Percentiles rank a stretch among this genome's conserved stretches.
phyloP scores from a whole-genome alignment of 2,329 filamentous ascomycete species.

The Scedosporium dehoogii region DNA sequence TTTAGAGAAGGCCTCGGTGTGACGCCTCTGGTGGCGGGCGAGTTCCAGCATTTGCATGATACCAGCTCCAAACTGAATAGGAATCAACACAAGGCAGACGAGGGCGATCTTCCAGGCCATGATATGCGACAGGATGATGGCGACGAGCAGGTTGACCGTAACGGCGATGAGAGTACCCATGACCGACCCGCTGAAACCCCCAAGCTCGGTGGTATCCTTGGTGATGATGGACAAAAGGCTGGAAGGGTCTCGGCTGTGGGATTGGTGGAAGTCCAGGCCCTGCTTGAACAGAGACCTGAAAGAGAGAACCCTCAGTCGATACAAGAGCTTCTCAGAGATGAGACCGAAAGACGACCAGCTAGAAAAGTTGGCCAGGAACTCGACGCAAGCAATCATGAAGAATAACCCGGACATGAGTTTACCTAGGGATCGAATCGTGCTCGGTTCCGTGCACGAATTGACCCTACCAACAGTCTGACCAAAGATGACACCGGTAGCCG shows the following conservation, averaged over 20 bases:
- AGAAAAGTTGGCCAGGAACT: constrained; percentile 42
- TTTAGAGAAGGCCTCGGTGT: constrained; percentile 53
- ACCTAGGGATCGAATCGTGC: constrained; percentile 24
- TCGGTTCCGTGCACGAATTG: constrained; percentile 35
- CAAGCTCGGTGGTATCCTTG: constrained; percentile 56
- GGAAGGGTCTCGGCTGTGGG: constrained; percentile 49
- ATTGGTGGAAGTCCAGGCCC: constrained; percentile 62
- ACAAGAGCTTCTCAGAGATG: constrained; percentile 53
- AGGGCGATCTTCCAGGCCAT: constrained; percentile 69
- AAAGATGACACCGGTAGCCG: constrained; percentile 42
- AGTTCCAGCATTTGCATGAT: constrained; percentile 58
- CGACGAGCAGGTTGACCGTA: constrained; percentile 55
- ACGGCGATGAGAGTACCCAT: constrained; percentile 62
- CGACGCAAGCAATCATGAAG: constrained; percentile 38
- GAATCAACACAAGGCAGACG: constrained; percentile 59
- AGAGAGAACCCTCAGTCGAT: constrained; percentile 51
- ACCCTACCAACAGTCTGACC: constrained; percentile 29
- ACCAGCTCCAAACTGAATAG: constrained; percentile 57
- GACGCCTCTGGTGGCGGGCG: constrained; percentile 50
- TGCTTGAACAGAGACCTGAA: constrained; percentile 57
- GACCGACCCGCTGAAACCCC: constrained; percentile 60
- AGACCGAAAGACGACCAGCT: constrained; percentile 41
- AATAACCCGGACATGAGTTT: constrained; percentile 47
- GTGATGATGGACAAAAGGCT: constrained; percentile 58
- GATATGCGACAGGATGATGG: constrained; percentile 59